phyloP scores from a whole-genome alignment of 2,329 filamentous ascomycete genomes.

The Metarhizium anisopliae region DNA sequence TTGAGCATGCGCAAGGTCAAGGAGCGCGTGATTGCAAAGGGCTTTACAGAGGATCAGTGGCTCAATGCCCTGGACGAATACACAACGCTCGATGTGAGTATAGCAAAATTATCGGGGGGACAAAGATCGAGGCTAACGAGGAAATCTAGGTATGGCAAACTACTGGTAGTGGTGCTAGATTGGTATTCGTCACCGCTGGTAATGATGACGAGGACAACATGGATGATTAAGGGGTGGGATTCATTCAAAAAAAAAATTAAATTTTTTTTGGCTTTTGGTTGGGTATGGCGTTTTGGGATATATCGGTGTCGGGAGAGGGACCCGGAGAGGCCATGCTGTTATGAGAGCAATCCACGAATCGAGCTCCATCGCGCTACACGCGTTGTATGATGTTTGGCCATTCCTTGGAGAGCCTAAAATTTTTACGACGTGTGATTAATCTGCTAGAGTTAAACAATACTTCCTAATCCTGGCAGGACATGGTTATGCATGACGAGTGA shows the following conservation, averaged over 20 bases:
- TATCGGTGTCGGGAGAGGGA: neutral
- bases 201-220: slow-evolving; percentile 43
- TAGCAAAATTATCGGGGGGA: slow-evolving; percentile 18
- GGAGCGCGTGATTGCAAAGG: slow-evolving; percentile 88
- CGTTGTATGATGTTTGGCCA: too few relatives aligned
- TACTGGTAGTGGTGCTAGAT: slow-evolving; percentile 56
- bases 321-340: neutral
- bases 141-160: slow-evolving; percentile 65
- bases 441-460: too few relatives aligned
- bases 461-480: too few relatives aligned
- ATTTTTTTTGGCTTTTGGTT: slow-evolving; percentile 6
- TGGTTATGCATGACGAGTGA: too few relatives aligned
- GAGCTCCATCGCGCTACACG: too few relatives aligned
- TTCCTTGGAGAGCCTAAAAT: too few relatives aligned
- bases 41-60: slow-evolving; percentile 93
- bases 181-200: slow-evolving; percentile 59
- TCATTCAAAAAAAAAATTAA: neutral
- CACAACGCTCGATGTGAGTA: slow-evolving; percentile 72
- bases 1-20: slow-evolving; percentile 81
- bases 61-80: slow-evolving; percentile 83
- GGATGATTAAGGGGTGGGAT: slow-evolving; percentile 23
- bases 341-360: neutral
- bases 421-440: too few relatives aligned
- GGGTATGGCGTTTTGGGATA: slow-evolving; percentile 21
- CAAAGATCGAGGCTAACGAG: slow-evolving; percentile 25